phyloP scores from a whole-genome alignment of 176 grass and related monocot genomes.

The Puccinellia tenuiflora region DNA sequence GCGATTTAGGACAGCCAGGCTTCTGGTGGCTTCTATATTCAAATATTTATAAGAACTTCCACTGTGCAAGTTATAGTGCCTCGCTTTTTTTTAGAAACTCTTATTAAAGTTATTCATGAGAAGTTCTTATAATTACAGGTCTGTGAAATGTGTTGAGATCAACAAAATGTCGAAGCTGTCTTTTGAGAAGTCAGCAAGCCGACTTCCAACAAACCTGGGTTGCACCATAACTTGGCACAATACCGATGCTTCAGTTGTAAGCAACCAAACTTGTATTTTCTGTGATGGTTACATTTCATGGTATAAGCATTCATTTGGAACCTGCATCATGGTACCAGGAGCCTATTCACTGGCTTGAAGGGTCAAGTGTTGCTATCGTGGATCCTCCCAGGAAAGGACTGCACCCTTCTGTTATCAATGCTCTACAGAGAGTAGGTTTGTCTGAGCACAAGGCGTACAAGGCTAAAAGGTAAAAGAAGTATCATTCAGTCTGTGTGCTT shows the following conservation, averaged over 20 bases:
- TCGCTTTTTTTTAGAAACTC: neutral
- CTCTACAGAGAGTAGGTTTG: constrained; percentile 66
- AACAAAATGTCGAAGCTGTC: constrained; percentile 88
- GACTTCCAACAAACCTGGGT: constrained; percentile 63
- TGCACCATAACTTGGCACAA: constrained; percentile 94
- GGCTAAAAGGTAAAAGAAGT: constrained; percentile 50
- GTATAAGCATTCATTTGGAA: constrained; percentile 26
- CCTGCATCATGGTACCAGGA: constrained; percentile 53
- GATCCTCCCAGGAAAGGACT: constrained; percentile 99
- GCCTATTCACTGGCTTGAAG: constrained; percentile 80
- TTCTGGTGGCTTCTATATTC: neutral
- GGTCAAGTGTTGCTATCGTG: constrained; percentile 74
- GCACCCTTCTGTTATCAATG: constrained; percentile 68
- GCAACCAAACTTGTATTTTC: constrained; percentile 26
- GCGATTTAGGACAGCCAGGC: neutral
- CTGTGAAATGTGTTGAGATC: constrained; percentile 96
- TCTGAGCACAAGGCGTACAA: constrained; percentile 53
- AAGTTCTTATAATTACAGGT: constrained; percentile 45
- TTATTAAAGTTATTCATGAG: constrained; percentile 17
- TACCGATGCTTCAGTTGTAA: constrained; percentile 89
- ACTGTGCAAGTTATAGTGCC: constrained; percentile 3
- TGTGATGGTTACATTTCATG: constrained; percentile 16
- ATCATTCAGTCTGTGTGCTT: constrained; percentile 1
- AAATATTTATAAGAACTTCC: neutral
- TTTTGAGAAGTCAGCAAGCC: constrained; percentile 85